A percentile compares a stretch with the other conserved stretches of the same genome.
These are phyloP conservation scores for Carpinus fangiana DNA, from an alignment of 306 rosid genomes.

Conservation along the genomic window DNA sequence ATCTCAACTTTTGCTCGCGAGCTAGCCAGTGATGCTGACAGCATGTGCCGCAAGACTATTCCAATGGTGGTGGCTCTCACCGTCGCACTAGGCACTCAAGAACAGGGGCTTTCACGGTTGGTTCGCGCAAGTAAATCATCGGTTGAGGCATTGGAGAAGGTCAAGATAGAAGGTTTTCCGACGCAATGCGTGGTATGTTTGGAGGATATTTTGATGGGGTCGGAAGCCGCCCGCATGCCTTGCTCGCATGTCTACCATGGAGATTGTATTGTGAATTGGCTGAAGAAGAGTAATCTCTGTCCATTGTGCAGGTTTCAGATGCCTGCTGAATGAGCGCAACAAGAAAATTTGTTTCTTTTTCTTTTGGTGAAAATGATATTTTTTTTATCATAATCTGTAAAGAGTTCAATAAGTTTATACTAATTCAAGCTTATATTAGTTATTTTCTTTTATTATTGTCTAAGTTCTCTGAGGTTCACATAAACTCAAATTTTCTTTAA, in stretches of 20 bases:
- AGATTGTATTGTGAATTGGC: conserved; percentile 7
- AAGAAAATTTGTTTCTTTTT: neutral
- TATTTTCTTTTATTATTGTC: no score
- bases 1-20: conserved; percentile 4
- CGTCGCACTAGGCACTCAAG: neutral
- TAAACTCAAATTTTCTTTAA: no score
- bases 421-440: no score
- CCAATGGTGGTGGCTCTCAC: conserved; percentile 1
- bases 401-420: neutral
- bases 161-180: neutral
- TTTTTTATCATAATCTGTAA: neutral
- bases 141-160: conserved; percentile 11
- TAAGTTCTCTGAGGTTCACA: no score
- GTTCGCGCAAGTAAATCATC: neutral
- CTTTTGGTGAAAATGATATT: neutral
- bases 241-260: conserved; percentile 12
- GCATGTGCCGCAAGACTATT: conserved; percentile 5
- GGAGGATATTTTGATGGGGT: conserved; percentile 16
- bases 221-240: conserved; percentile 15
- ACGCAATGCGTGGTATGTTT: conserved; percentile 4
- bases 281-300: neutral
- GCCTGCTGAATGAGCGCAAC: neutral
- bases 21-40: neutral
- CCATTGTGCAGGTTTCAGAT: conserved; percentile 8
- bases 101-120: neutral